Evolutionary conservation across 2,329 filamentous ascomycete genomes (phyloP).

Genomic region (Aureobasidium sp.): DNA sequence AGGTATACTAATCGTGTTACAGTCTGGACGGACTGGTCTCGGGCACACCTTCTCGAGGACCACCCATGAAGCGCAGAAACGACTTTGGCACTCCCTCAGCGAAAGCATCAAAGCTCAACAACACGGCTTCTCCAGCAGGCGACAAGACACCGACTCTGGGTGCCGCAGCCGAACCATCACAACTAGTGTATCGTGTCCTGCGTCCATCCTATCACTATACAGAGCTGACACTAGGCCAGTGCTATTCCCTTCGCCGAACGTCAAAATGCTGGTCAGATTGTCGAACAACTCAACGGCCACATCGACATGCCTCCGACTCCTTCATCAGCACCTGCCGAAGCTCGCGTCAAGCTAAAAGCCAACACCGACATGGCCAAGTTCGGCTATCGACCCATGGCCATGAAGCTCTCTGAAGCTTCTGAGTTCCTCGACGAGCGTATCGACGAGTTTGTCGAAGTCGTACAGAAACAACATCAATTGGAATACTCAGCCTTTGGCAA

Average conservation of each 20-base stretch:
- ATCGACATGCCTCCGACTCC: conserved; percentile 51
- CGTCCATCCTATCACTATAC: conserved; percentile 1
- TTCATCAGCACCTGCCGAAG: conserved; percentile 61
- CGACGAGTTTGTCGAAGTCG: conserved; percentile 71
- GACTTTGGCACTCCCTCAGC: conserved; percentile 43
- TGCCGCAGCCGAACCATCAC: neutral
- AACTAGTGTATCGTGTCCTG: neutral
- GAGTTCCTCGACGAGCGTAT: conserved; percentile 93
- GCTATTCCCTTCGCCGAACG: conserved; percentile 66
- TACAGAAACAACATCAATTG: conserved; percentile 66
- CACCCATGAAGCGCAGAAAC: conserved; percentile 44
- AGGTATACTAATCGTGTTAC: neutral
- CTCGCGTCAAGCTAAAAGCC: conserved; percentile 75
- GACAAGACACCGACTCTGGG: conserved; percentile 24
- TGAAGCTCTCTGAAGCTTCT: conserved; percentile 88
- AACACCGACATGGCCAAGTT: conserved; percentile 88
- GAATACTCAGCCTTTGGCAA: conserved; percentile 80
- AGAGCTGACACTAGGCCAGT: conserved; percentile 17
- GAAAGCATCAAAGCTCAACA: conserved; percentile 36
- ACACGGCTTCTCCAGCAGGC: conserved; percentile 42
- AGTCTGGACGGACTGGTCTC: conserved; percentile 41
- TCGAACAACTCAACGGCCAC: conserved; percentile 76
- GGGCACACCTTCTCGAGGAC: conserved; percentile 34
- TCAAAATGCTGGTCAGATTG: conserved; percentile 66
- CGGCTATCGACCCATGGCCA: conserved; percentile 82